These are phyloP conservation scores for Flammula alnicola DNA, from an alignment of 1,284 basidiomycete species.

Conservation along the genomic window DNA sequence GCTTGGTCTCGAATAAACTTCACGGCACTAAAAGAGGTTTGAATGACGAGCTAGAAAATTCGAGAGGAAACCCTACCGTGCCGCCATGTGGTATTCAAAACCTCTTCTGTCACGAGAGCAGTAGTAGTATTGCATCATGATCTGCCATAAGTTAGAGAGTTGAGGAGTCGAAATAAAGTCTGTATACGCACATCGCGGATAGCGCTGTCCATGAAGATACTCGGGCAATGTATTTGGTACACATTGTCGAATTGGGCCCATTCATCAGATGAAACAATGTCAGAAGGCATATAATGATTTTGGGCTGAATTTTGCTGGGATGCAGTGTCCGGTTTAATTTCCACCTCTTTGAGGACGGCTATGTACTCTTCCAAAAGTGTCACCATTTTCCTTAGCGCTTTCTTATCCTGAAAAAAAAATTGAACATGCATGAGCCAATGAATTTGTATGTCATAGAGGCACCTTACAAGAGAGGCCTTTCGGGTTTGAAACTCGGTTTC, in stretches of 20 bases:
- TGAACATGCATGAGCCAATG: not conserved
- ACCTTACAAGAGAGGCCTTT: constrained; percentile 16
- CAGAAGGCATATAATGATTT: constrained; percentile 68
- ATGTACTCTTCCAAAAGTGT: constrained; percentile 66
- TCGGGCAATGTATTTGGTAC: constrained; percentile 89
- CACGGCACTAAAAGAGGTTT: constrained; percentile 59
- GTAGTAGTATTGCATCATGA: constrained; percentile 91
- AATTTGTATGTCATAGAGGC: not conserved
- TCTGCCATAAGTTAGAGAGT: constrained; percentile 42
- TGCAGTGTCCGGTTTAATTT: constrained; percentile 35
- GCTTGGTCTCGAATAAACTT: constrained; percentile 87
- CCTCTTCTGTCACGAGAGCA: constrained; percentile 78
- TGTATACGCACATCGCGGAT: constrained; percentile 70
- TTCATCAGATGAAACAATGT: constrained; percentile 69
- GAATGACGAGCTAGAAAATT: constrained; percentile 8
- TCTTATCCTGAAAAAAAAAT: constrained; percentile 11
- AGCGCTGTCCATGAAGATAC: constrained; percentile 80
- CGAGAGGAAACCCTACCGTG: constrained; percentile 58
- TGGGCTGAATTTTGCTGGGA: constrained; percentile 37
- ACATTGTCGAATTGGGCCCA: constrained; percentile 90
- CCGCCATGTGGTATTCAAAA: constrained; percentile 88
- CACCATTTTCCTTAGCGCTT: constrained; percentile 52
- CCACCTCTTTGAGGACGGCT: constrained; percentile 53
- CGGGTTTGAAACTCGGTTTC: constrained; percentile 12
- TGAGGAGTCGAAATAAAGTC: not conserved